Evolutionary conservation across 2,329 filamentous ascomycete species (phyloP), one percentile per base, ranked within the genome.

Genomic region (Fusarium caatingaense): DNA sequence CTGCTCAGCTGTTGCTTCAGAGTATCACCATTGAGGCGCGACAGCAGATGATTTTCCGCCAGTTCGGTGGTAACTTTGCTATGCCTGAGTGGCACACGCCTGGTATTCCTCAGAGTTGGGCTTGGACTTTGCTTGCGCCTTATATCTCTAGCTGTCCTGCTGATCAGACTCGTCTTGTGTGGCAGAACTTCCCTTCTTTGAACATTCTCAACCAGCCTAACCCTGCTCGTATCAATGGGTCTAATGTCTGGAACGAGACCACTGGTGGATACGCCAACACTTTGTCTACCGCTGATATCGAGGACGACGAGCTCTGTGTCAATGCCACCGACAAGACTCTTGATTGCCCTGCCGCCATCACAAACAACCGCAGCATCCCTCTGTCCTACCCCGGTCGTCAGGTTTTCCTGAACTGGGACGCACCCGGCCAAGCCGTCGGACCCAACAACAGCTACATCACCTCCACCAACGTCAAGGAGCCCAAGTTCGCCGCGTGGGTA

Each of bases 401-500:
- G 72, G 88, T 97, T 4, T 88, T 88, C 75, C 81, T 97, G 9
- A 78, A 85, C 45, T 97, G 93, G 93, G 92, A 96, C 27, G 80
- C 77, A 0, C 91, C 92, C 0, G 92, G 92, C 0, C 80, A 87
- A 71, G 73, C 85, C 0, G 86, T 95, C 5, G 93, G 93, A 0
- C 93, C 93, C 1, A 95, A 97, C 79, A 93, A 93, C 81, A 92
- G 88, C 76, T 97, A 97, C 77, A 81, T 93, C 50, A 95, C 93
- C 0, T 78, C 79, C 5, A 88, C 85, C 1, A 83, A 83, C 0
- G 91, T 90, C 0, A 84, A 84, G 3, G 72, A 78, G 6, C 91
- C 93, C 1, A 80, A 82, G 60, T 97, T 86, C 70, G 92, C 93
- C 1, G 87, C 89, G 1, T 97, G 93, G 92, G 91, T 92, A 2